Evolutionary conservation across 2,329 filamentous ascomycete species (phyloP), one percentile per base, ranked within the genome.

Genomic region (Hawksworthiomyces lignivorus): DNA sequence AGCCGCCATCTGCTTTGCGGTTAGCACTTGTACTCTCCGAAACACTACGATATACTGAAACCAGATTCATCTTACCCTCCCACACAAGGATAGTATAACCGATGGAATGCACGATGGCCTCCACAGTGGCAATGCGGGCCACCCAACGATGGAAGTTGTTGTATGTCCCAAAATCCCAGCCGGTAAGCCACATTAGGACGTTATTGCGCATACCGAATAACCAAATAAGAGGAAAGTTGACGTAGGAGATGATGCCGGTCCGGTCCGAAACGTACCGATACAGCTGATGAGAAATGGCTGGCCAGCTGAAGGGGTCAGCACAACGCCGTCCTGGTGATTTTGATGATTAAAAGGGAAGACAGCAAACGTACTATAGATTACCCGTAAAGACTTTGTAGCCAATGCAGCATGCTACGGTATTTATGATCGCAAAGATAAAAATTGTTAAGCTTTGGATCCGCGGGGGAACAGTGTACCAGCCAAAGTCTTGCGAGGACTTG

Each of bases 131-230:
- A 3, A 82, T 65, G 15, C 80, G 67, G 0, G 82, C 80, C 4
- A 80, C 66, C 67, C 78, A 80, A 0, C 81, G 73, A 56, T 85
- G 82, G 39, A 84, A 83, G 30, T 76, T 69, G 49, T 77, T 84
- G 52, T 77, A 84, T 0, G 76, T 78, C 2, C 70, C 69, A 54
- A 81, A 84, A 10, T 75, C 77, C 80, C 81, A 85, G 0, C 80
- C 80, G 0, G 82, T 84, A 1, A 78, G 54, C 76, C 76, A 82
- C 41, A 83, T 62, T 14, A 84, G 66, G 0, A 79, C 52, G 39
- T 85, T 83, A 47, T 85, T 86, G 9, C 82, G 67, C 54, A 76
- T 75, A 1, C 73, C 75, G 49, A 85, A 84, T 0, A 84, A 32
- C 50, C 50, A 52, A 29, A 52, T 36, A 14, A 49, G 39, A 11